Evolutionary conservation across 2,329 filamentous ascomycete species (phyloP), one percentile per base, ranked within the genome.

Genomic region (Colletotrichum cuscutae): DNA sequence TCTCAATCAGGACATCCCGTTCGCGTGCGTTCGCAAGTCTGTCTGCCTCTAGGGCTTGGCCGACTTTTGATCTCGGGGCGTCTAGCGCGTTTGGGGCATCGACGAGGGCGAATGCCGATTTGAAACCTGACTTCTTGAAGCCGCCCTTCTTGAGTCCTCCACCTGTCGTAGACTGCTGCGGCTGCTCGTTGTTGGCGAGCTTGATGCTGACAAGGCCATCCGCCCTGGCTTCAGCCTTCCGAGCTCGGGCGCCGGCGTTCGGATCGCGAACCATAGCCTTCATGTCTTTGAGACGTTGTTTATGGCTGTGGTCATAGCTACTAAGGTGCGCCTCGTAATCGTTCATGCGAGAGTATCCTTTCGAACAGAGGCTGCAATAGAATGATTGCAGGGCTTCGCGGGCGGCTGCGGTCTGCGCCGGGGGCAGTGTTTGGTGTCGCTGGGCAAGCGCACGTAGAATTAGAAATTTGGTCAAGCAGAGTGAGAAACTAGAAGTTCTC

Each of bases 271-370:
- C 91, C 86, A 95, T 92, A 78, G 93, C 91, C 83, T 95, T 95
- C 93, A 96, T 95, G 78, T 97, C 94, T 82, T 94, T 94, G 71
- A 95, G 89, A 62, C 94, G 93, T 85, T 97, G 95, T 81, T 95
- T 95, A 83, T 99, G 97, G 77, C 94, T 94, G 84, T 99, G 97
- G 80, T 98, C 97, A 83, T 98, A 98, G 78, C 94, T 97, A 75
- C 92, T 92, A 69, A 98, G 94, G 82, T 99, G 97, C 8, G 95
- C 93, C 83, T 98, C 96, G 82, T 97, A 98, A 81, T 98, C 96
- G 80, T 97, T 96, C 88, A 97, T 96, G 68, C 97, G 95, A 1
- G 92, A 91, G 84, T 98, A 99, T 78, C 95, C 96, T 84, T 98
- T 98, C 75, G 93, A 91, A 86, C 97, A 98, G 67, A 98, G 90